Base-by-base conservation (phyloP, 345 rosid genomes). In the Eutrema heterophyllum region DNA sequence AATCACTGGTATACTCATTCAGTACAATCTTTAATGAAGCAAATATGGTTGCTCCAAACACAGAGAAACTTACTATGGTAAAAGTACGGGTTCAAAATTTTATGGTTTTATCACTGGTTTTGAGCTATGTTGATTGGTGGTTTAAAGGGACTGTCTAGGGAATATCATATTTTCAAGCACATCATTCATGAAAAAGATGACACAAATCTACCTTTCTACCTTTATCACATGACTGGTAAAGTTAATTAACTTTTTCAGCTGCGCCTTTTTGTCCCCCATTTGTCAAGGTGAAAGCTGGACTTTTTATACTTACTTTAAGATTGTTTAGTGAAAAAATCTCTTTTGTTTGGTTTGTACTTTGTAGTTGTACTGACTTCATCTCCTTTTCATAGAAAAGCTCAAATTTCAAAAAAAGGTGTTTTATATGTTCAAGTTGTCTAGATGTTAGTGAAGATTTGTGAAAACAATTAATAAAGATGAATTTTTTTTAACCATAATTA, bases 211-310 rank as follows among this genome's bases (percentile, higher is more conserved):
- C 40, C 79, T 45, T 5, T 76, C 44, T 18, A 70, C 80, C 70
- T 70, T 62, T 63, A 76, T 43, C 71, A 76, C 75, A 54, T 70
- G 70, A 56, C 64, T 70, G 58, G 29, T 70, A 77, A 77, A 77
- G 77, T 41, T 58, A 51, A 51, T 14, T 45, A 71, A 45, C 76
- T 71, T 51, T 46, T 71, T 65, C 76, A 70, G 50, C 15, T 7
- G 61, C 40, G 46, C 73, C 65, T 8, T 58, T 70, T 70, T 76
- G 80, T 70, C 80, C 60, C 77, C 72, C 55, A 41, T 71, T 68
- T 57, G 68, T 71, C 50, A 65, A 71, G 45, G 69, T 65, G 55
- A 71, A 66, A 56, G 62, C 77, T 50, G 72, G 76, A 77, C 3
- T 43, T 26, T 56, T 33, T 36, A 62, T 62, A 54, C 32, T 76